Percentiles rank a stretch among this genome's conserved stretches.
Evolutionary conservation across 2,329 filamentous ascomycete species (phyloP).

Genomic region (Penicillium sclerotigenum): DNA sequence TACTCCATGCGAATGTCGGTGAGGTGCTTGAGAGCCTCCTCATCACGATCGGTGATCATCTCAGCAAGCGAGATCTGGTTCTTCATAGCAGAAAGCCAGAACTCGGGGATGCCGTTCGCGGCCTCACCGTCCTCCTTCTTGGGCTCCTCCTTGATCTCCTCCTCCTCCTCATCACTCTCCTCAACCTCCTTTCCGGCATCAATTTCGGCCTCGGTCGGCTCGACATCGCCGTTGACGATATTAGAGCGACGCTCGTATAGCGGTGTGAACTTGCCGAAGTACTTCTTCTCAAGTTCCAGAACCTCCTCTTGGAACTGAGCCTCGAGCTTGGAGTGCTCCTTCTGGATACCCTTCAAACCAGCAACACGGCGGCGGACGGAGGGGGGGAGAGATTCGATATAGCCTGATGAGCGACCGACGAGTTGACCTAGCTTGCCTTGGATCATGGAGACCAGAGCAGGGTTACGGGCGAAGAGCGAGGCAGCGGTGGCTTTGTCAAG

Average conservation of each 20-base stretch:
- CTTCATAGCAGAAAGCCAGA: slow-evolving; percentile 99
- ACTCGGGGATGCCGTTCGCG: slow-evolving; percentile 87
- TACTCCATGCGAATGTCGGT: slow-evolving; percentile 98
- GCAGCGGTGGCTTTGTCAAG: slow-evolving; percentile 82
- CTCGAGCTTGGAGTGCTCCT: slow-evolving; percentile 97
- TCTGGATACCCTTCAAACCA: slow-evolving; percentile 95
- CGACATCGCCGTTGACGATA: slow-evolving; percentile 82
- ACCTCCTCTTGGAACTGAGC: slow-evolving; percentile 98
- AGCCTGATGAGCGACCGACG: slow-evolving; percentile 92
- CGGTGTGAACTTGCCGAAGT: slow-evolving; percentile 97
- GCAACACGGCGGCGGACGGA: slow-evolving; percentile 89
- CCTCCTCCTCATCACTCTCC: slow-evolving; percentile 61
- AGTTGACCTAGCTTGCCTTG: slow-evolving; percentile 92
- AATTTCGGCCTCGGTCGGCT: slow-evolving; percentile 85
- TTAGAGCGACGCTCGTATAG: slow-evolving; percentile 91
- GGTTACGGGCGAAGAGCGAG: slow-evolving; percentile 93
- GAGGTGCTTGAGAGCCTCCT: slow-evolving; percentile 85
- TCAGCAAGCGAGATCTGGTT: slow-evolving; percentile 96
- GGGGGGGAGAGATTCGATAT: slow-evolving; percentile 90
- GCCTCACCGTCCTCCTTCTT: slow-evolving; percentile 48
- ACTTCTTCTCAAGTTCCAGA: slow-evolving; percentile 97
- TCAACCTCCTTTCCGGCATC: slow-evolving; percentile 79
- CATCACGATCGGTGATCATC: slow-evolving; percentile 97
- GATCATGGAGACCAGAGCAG: slow-evolving; percentile 92
- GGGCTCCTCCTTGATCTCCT: slow-evolving; percentile 54